Evolutionary conservation across 805 yeast species (phyloP), one percentile per base, ranked within the genome.

Genomic region (Alloascoidea hylecoeti): DNA sequence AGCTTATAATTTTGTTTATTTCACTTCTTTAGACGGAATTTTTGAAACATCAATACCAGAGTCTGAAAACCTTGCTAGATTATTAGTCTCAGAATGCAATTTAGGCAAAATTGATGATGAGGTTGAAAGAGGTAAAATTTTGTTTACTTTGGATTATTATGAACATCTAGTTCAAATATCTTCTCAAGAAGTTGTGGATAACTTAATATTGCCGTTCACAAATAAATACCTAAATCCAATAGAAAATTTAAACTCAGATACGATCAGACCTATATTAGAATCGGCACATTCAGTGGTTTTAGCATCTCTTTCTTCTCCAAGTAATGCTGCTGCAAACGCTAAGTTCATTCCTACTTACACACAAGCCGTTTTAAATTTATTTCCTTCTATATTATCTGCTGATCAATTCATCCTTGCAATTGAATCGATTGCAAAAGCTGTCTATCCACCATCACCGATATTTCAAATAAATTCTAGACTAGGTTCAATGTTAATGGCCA

Each of bases 1-100:
- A 4, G 61, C 68, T 15, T 75, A 72, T 51, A 72, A 75, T 45
- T 75, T 71, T 49, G 69, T 72, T 12, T 69, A 69, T 44, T 57
- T 65, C 28, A 53, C 71, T 4, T 44, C 68, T 4, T 39, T 68
- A 2, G 76, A 70, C 42, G 49, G 56, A 1, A 45, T 54, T 33
- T 48, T 44, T 35, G 60, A 49, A 39, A 45, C 51, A 33, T 55
- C 52, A 37, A 39, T 44, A 33, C 39, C 38, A 3, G 37, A 47
- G 9, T 53, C 56, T 2, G 58, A 60, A 35, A 35, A 43, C 1
- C 41, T 63, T 13, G 54, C 58, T 14, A 38, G 43, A n/a, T 44
- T 46, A 19, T 52, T 63, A 52, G 45, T 55, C 4, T 41, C 51
- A 5, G 35, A 37, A 0, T 32, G 56, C 2, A 35, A 51, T 5